Evolutionary conservation across 2,329 filamentous ascomycete species (phyloP), one percentile per base, ranked within the genome.

Genomic region (Madurella fahalii): DNA sequence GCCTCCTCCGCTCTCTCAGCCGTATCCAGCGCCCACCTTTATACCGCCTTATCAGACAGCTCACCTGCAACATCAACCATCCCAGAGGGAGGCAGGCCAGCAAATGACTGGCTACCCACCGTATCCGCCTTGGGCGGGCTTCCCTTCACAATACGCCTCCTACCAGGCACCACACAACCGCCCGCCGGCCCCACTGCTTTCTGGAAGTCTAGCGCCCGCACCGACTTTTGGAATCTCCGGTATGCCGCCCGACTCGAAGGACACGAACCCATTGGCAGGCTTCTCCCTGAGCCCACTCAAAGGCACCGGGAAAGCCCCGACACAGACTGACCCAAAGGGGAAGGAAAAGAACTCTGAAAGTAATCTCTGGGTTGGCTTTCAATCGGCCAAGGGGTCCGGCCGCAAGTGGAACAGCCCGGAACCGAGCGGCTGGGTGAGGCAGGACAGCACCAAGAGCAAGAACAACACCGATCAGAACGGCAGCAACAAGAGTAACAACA

Each of bases 1-100:
- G 15, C 72, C 72, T 0, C 9, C 53, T 9, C 48, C 52, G 8
- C 41, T 32, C 9, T 53, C 44, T 11, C 47, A 30, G 2, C 42
- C 50, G 47, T 37, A 37, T 37, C 34, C 34, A 15, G 11, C 11
- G 18, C 42, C 50, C 47, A 8, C 31, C 32, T 34, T 16, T 17
- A 5, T 20, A 9, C 42, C 12, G 12, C 49, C 37, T 42, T 42
- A 30, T 2, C 25, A 39, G 9, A 17, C 39, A 2, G 7, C 31
- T 9, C 45, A 46, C 32, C 31, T 7, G 25, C 25, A 25, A 3
- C 25, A 25, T 7, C 25, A 25, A 25, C 25, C 25, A 3, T 25
- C 25, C 34, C 4, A 37, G 34, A 37, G 9, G 34, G 34, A 4
- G 13, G 11, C 34, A 11, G 34, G 34, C 9, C 34, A 11, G 34